These are phyloP conservation scores for Keithomyces neogunnii DNA, from an alignment of 2,329 filamentous ascomycete species.

Conservation along the genomic window DNA sequence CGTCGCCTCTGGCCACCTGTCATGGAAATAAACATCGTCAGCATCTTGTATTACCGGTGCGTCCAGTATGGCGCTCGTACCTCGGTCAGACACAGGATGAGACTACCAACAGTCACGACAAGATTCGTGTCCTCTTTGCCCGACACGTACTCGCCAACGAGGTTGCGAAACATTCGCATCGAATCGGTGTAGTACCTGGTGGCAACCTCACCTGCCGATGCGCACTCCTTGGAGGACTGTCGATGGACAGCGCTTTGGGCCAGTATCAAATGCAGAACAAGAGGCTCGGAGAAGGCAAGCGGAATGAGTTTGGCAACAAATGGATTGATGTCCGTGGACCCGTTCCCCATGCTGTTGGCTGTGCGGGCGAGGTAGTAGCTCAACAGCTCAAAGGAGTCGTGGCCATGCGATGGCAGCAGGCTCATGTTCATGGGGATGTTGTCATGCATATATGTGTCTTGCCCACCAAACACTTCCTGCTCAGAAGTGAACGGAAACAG, in stretches of 20 bases:
- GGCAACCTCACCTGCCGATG: slow-evolving; percentile 21
- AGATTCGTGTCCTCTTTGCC: slow-evolving; percentile 26
- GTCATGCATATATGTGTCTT: background rate
- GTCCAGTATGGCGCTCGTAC: slow-evolving; percentile 16
- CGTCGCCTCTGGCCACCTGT: slow-evolving; percentile 32
- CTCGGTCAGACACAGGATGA: slow-evolving; percentile 39
- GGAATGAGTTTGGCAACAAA: slow-evolving; percentile 37
- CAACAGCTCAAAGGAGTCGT: slow-evolving; percentile 33
- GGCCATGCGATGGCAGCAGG: slow-evolving; percentile 20
- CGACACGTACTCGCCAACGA: slow-evolving; percentile 23
- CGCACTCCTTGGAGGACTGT: slow-evolving; percentile 20
- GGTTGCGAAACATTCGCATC: slow-evolving; percentile 25
- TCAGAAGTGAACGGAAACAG: background rate
- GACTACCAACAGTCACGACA: slow-evolving; percentile 32
- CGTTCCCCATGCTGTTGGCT: slow-evolving; percentile 38
- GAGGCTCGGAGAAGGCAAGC: slow-evolving; percentile 34
- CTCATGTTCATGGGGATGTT: slow-evolving; percentile 18
- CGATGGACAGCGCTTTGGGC: slow-evolving; percentile 34
- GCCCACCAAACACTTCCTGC: slow-evolving; percentile 5
- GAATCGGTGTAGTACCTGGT: slow-evolving; percentile 27
- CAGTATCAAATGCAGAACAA: slow-evolving; percentile 36
- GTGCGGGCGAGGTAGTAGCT: slow-evolving; percentile 36
- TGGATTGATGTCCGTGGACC: slow-evolving; percentile 35
- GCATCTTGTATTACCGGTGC: background rate
- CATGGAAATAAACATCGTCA: background rate